Evolutionary conservation across 345 rosid species (phyloP).

Genomic region (Pelargonium nanum): DNA sequence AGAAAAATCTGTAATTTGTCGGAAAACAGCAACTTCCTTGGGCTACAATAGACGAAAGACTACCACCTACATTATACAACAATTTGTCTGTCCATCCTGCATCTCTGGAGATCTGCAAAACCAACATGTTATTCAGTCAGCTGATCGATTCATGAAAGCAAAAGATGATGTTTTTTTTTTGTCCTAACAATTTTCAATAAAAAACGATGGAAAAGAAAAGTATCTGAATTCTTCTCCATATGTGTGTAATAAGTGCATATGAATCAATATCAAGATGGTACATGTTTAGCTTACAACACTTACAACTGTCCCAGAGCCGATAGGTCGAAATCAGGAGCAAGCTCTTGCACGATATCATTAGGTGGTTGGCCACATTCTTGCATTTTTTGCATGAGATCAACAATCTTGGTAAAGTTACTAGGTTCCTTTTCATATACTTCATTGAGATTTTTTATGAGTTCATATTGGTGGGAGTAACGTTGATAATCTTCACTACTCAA

Average conservation of each 20-base stretch:
- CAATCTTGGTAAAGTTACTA: slow-evolving; percentile 57
- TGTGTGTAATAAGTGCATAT: not conserved
- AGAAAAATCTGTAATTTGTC: not conserved
- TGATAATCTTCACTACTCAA: slow-evolving; percentile 57
- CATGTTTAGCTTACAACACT: slow-evolving; percentile 27
- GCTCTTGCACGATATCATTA: slow-evolving; percentile 77
- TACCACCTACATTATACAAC: not conserved
- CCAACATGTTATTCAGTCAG: not conserved
- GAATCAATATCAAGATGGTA: not conserved
- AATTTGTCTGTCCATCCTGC: not conserved
- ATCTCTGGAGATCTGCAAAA: not conserved
- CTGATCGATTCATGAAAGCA: no score
- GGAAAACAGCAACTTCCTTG: not conserved
- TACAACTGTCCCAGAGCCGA: slow-evolving; percentile 72
- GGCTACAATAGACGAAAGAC: not conserved
- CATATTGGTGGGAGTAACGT: slow-evolving; percentile 57
- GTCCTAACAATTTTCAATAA: no score
- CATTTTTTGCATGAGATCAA: slow-evolving; percentile 97
- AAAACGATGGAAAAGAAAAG: no score
- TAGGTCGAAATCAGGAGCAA: slow-evolving; percentile 77
- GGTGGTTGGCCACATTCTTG: slow-evolving; percentile 99
- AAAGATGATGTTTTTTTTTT: no score
- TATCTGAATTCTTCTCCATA: no score
- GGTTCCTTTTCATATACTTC: slow-evolving; percentile 80
- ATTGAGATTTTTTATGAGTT: slow-evolving; percentile 69